A percentile compares a stretch with the other conserved stretches of the same genome.
Evolutionary conservation across 257 asterid genomes (phyloP).

Genomic region (Nicotiana noctiflora): DNA sequence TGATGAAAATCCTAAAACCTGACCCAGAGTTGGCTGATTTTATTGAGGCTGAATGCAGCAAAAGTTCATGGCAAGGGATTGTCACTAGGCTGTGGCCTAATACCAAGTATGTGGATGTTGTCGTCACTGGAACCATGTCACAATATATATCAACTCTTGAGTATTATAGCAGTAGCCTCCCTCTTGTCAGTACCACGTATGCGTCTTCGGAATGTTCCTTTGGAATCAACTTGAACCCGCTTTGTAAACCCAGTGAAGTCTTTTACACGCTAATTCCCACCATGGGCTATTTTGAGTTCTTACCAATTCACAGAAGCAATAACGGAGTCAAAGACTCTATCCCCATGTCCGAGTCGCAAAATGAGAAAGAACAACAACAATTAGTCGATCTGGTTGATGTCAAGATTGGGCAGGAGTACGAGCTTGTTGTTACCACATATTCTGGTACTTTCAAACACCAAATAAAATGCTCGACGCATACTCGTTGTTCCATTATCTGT

Average conservation of each 20-base stretch:
- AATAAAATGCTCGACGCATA: not conserved
- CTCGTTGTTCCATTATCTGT: not conserved
- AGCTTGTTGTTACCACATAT: not conserved
- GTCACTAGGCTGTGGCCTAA: not conserved
- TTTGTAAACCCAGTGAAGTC: not conserved
- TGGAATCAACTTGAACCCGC: not conserved
- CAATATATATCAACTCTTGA: not conserved
- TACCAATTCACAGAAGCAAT: not conserved
- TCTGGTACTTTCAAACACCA: not conserved
- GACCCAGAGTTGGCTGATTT: conserved; percentile 9
- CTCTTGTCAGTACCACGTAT: not conserved
- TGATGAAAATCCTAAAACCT: conserved; percentile 3
- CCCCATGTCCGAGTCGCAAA: too few species aligned
- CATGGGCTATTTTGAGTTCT: not conserved
- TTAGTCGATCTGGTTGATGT: not conserved
- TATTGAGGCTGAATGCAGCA: conserved; percentile 4
- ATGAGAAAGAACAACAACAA: not conserved
- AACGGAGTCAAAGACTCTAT: not conserved
- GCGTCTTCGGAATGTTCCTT: not conserved
- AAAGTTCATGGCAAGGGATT: not conserved
- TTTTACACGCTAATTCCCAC: not conserved
- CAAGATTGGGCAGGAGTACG: conserved; percentile 2
- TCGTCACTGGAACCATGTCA: conserved; percentile 8
- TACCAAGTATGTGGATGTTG: not conserved
- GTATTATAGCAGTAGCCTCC: not conserved